Conservation (phyloP, 768 basidiomycete genomes). For the Exsudoporus frostii region DNA sequence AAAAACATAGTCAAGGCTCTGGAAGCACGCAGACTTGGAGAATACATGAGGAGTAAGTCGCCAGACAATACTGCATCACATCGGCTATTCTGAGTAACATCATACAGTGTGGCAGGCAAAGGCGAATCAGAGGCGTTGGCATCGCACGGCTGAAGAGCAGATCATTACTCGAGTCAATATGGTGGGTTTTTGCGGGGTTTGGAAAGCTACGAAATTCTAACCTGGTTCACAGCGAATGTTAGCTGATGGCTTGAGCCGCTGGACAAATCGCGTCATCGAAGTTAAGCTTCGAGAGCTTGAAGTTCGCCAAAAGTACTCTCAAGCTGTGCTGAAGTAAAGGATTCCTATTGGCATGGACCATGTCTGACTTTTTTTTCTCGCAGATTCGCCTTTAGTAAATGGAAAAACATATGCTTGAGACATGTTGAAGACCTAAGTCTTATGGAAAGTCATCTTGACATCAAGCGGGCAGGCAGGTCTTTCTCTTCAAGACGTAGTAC, state of each 20-base stretch:
- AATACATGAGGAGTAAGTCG: constrained; percentile 32
- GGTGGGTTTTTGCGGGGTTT: constrained; percentile 31
- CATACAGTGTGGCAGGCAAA: constrained; percentile 47
- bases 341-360: constrained; percentile 9
- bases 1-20: constrained; percentile 44
- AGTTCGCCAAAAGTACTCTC: constrained; percentile 46
- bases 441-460: constrained; percentile 80
- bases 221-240: constrained; percentile 46
- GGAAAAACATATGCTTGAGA: constrained; percentile 58
- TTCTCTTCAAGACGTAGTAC: not conserved
- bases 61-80: constrained; percentile 12
- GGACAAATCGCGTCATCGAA: constrained; percentile 74
- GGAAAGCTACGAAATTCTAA: constrained; percentile 1
- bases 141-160: constrained; percentile 43
- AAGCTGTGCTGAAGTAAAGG: constrained; percentile 36
- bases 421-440: constrained; percentile 72
- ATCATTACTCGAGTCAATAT: constrained; percentile 38
- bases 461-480: constrained; percentile 70
- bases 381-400: constrained; percentile 63
- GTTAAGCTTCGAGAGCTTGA: constrained; percentile 74
- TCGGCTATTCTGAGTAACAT: constrained; percentile 7
- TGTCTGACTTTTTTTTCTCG: constrained; percentile 9
- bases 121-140: constrained; percentile 37
- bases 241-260: constrained; percentile 45
- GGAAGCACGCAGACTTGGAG: constrained; percentile 35